Conservation (phyloP, 371 early-diverging fungal genomes). For the Saksenaea vasiformis region DNA sequence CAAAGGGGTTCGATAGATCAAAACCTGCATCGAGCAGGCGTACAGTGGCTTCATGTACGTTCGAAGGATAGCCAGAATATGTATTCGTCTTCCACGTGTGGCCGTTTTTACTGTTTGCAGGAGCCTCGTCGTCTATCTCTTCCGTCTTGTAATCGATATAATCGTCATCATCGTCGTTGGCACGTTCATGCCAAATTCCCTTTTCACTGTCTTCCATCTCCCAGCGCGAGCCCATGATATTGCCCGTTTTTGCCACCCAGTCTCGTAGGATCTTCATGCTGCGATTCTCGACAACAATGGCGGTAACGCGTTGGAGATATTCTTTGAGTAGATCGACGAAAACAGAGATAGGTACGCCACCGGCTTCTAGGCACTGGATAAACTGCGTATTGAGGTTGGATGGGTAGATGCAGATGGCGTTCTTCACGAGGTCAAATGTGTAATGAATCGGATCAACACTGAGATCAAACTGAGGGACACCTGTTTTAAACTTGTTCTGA, state of each 20-base stretch:
- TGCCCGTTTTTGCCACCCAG: slow-evolving; percentile 35
- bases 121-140: background rate
- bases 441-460: slow-evolving; percentile 35
- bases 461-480: slow-evolving; percentile 26
- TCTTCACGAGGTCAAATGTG: slow-evolving; percentile 48
- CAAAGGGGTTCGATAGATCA: slow-evolving; percentile 40
- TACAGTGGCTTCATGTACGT: slow-evolving; percentile 33
- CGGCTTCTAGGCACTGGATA: slow-evolving; percentile 44
- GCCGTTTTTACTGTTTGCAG: background rate
- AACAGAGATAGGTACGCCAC: slow-evolving; percentile 38
- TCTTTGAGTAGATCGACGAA: slow-evolving; percentile 44
- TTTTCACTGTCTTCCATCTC: slow-evolving; percentile 20
- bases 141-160: slow-evolving; percentile 12
- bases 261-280: slow-evolving; percentile 36
- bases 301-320: slow-evolving; percentile 31
- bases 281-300: slow-evolving; percentile 30
- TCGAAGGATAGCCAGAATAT: slow-evolving; percentile 41
- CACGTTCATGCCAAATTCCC: background rate
- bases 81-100: slow-evolving; percentile 19
- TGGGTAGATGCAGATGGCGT: slow-evolving; percentile 35
- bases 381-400: slow-evolving; percentile 49
- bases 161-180: slow-evolving; percentile 17
- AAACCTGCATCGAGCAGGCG: slow-evolving; percentile 50
- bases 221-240: slow-evolving; percentile 35
- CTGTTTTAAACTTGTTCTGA: slow-evolving; percentile 49